Conservation (phyloP, 106 monocot species). For the Apostasia shenzhenica region DNA sequence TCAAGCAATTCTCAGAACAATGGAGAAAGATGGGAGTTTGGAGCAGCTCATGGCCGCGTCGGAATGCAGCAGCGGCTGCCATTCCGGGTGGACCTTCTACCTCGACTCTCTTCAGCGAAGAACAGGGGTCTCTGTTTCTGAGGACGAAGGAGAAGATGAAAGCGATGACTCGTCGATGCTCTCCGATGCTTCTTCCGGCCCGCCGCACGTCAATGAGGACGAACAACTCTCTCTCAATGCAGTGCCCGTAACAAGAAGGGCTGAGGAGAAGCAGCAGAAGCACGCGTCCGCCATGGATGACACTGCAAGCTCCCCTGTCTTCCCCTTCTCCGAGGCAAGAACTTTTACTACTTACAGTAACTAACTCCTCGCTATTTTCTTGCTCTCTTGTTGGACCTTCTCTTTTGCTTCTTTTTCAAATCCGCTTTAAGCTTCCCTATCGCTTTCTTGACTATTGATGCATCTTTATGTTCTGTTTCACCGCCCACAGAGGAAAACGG, state of each 20-base stretch:
- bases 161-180: conserved; percentile 89
- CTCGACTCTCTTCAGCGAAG: conserved; percentile 17
- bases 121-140: not conserved
- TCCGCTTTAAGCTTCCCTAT: not conserved
- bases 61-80: conserved; percentile 79
- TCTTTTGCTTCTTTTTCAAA: not conserved
- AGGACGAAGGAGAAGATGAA: conserved; percentile 31
- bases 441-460: conserved; percentile 37
- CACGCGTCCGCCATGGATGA: conserved; percentile 36
- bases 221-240: conserved; percentile 3
- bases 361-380: not conserved
- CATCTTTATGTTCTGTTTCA: conserved; percentile 78
- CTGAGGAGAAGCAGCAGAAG: conserved; percentile 10
- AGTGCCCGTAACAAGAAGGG: conserved; percentile 35
- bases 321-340: conserved; percentile 38
- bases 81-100: conserved; percentile 93
- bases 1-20: conserved; percentile 7
- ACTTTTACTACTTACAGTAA: too few species aligned
- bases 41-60: conserved; percentile 22
- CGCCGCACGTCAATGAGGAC: conserved; percentile 43
- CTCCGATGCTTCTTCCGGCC: conserved; percentile 96
- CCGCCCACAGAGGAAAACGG: conserved; percentile 2
- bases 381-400: not conserved
- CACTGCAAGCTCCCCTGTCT: conserved; percentile 78
- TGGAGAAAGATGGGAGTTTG: not conserved